Conservation (phyloP, 768 basidiomycete species). For the Sarcomyxa edulis region DNA sequence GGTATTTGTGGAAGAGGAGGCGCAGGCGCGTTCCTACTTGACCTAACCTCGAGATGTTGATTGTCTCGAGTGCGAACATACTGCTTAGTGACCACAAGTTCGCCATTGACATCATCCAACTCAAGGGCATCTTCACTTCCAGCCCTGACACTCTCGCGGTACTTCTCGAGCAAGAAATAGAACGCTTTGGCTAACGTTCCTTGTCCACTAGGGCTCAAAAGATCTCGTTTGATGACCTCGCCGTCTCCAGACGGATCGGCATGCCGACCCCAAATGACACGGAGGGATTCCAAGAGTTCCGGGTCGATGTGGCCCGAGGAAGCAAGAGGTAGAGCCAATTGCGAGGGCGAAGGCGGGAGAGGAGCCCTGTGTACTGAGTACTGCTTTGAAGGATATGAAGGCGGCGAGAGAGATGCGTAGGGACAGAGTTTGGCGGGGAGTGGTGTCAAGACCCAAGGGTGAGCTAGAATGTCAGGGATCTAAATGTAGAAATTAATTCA, state of each 20-base stretch:
- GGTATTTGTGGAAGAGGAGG: slow-evolving; percentile 7
- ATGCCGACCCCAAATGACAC: slow-evolving; percentile 80
- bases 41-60: background rate
- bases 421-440: slow-evolving; percentile 40
- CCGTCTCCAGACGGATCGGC: slow-evolving; percentile 38
- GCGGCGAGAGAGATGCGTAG: slow-evolving; percentile 15
- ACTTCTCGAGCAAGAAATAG: slow-evolving; percentile 76
- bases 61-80: no score
- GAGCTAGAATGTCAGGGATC: slow-evolving; percentile 82
- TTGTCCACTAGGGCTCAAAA: slow-evolving; percentile 63
- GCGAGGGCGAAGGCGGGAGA: slow-evolving; percentile 58
- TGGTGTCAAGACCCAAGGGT: slow-evolving; percentile 73
- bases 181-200: slow-evolving; percentile 83
- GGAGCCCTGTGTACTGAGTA: slow-evolving; percentile 21
- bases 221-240: slow-evolving; percentile 54
- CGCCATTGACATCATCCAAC: background rate
- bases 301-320: slow-evolving; percentile 68
- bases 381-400: slow-evolving; percentile 15
- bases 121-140: slow-evolving; percentile 5
- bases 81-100: slow-evolving; percentile 4
- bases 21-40: slow-evolving; percentile 3
- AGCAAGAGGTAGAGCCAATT: slow-evolving; percentile 64
- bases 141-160: slow-evolving; percentile 51
- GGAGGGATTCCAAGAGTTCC: slow-evolving; percentile 73
- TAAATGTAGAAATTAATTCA: slow-evolving; percentile 22